Evolutionary conservation across 192 early-diverging fungal genomes (phyloP), one percentile per base, ranked within the genome.

Genomic region (Entrophospora sp.): DNA sequence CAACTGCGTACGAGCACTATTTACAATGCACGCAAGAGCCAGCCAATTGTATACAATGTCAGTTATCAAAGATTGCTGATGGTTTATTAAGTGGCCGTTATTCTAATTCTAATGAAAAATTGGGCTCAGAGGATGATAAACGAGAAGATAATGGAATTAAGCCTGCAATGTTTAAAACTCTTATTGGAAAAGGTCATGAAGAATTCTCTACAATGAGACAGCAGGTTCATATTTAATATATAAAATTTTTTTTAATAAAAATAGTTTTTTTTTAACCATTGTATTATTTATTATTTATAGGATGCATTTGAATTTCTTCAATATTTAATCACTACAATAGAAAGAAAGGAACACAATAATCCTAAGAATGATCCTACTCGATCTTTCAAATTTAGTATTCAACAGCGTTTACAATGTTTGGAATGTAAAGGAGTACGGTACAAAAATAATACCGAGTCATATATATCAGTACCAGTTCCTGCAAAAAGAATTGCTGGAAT

Each of bases 201-300:
- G 97, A 99, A 70, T 99, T 99, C 58, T 85, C 88, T 20, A 90
- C 93, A 1, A 99, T 99, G 97, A 81, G 92, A 32, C 97, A 99
- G 73, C 97, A 97, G 61, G 73, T 84, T 69, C 13, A 40, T 60
- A 6, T 8, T n/a, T 18, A 31, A 2, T 30, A 24, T 60, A 22
- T 28, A 20, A 3, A 38, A 58, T 20, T 32, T 25, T 46, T 30
- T 32, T 6, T 16, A 13, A 32, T 28, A 22, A 31, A 40, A 27
- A 40, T 2, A 42, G 1, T 32, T 18, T 32, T 32, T 42, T 7
- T 24, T 27, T 30, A 3, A 1, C 28, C 31, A 49, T 13, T 28
- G 18, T 12, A 16, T 28, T 38, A 73, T n/a, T 24, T 38, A 48
- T n/a, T 24, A 14, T 28, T 12, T n/a, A 18, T 40, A 70, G 83